phyloP scores from a whole-genome alignment of 176 grass and related monocot genomes.

The Carex littledalei region DNA sequence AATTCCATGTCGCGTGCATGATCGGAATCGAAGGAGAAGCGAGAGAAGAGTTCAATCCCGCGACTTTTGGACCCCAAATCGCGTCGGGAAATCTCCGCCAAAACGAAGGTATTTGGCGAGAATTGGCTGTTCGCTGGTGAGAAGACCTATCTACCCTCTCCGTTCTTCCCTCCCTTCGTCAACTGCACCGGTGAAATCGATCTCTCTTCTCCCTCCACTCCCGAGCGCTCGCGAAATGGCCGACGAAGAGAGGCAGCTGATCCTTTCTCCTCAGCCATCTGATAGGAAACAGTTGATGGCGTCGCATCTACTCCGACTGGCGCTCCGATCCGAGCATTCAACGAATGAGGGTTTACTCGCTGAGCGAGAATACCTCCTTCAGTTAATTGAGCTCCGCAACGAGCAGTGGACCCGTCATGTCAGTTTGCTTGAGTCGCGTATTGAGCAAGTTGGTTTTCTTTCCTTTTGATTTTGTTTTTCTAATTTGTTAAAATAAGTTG shows the following conservation, averaged over 20 bases:
- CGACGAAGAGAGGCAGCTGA: neutral
- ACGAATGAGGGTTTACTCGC: neutral
- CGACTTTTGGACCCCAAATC: too few species aligned
- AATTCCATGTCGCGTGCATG: too few species aligned
- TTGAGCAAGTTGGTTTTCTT: slow-evolving; percentile 12
- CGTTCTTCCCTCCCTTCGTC: neutral
- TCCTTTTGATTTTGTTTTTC: neutral
- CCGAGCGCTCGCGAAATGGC: neutral
- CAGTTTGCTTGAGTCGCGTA: neutral
- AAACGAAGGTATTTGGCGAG: too few species aligned
- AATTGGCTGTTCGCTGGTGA: too few species aligned
- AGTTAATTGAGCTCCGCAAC: neutral
- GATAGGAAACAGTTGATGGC: neutral
- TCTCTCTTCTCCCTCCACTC: neutral
- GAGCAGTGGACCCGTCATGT: neutral
- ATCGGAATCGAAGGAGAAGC: too few species aligned
- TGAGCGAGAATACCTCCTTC: neutral
- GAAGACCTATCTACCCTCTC: neutral
- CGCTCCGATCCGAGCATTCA: neutral
- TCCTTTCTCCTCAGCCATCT: neutral
- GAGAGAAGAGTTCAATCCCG: too few species aligned
- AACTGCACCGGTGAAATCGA: neutral
- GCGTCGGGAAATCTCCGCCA: too few species aligned
- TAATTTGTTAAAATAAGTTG: neutral
- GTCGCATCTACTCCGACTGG: neutral